A percentile compares a stretch with the other conserved stretches of the same genome.
These are phyloP conservation scores for Russula sp. DNA, from an alignment of 768 basidiomycete species.

Conservation along the genomic window DNA sequence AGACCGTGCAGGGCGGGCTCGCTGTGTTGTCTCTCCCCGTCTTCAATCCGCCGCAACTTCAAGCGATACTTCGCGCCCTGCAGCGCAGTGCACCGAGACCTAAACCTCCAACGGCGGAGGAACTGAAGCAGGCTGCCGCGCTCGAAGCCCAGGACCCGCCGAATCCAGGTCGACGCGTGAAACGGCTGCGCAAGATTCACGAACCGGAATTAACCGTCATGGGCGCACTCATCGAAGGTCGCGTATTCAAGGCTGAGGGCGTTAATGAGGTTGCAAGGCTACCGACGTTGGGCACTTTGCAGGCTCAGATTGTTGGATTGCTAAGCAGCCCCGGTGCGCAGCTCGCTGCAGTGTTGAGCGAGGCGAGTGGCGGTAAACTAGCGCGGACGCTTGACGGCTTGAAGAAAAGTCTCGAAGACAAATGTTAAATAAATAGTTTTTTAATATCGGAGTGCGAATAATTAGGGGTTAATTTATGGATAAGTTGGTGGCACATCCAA, in stretches of 20 bases:
- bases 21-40: slow-evolving; percentile 58
- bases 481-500: background rate
- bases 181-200: slow-evolving; percentile 46
- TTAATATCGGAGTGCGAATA: slow-evolving; percentile 10
- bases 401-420: slow-evolving; percentile 58
- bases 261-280: slow-evolving; percentile 62
- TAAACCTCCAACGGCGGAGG: slow-evolving; percentile 43
- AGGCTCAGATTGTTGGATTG: slow-evolving; percentile 80
- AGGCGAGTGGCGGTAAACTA: slow-evolving; percentile 61
- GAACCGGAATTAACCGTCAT: slow-evolving; percentile 65
- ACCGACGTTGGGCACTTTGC: slow-evolving; percentile 68
- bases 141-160: slow-evolving; percentile 52
- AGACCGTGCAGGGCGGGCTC: slow-evolving; percentile 50
- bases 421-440: slow-evolving; percentile 3
- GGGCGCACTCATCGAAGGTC: slow-evolving; percentile 74
- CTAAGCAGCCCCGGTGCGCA: slow-evolving; percentile 68
- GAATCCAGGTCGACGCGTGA: slow-evolving; percentile 63
- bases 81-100: slow-evolving; percentile 59
- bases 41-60: slow-evolving; percentile 67
- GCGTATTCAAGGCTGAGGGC: slow-evolving; percentile 52
- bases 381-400: slow-evolving; percentile 70
- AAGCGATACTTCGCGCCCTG: slow-evolving; percentile 57
- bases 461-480: background rate
- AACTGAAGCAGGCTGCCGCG: slow-evolving; percentile 41
- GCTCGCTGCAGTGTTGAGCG: slow-evolving; percentile 60